Base-by-base conservation (phyloP, 129 eudicot species). In the Chrysanthemum lavandulifolium region DNA sequence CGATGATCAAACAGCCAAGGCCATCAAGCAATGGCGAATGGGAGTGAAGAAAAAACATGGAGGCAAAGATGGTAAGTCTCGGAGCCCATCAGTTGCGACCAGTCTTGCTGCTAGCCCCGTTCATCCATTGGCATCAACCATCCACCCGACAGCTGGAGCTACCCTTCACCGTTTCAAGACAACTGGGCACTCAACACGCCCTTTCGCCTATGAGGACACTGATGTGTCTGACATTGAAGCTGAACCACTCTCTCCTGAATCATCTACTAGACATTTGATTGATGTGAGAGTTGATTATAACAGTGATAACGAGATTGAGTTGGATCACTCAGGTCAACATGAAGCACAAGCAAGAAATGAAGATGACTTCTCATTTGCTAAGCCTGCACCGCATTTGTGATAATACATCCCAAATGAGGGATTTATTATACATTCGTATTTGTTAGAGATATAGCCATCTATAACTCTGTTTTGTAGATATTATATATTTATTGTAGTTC, bases 1-100 rank as follows among this genome's bases (percentile, higher is more conserved):
- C n/a, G 96, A 90, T n/a, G 96, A 90, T 60, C 96, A 90, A 72
- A 87, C 96, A 14, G 68, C 89, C 43, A 83, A 59, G 36, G 94
- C 91, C 61, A 76, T 90, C 10, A 81, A 80, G 74, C 73, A 83
- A 18, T 90, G 94, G 93, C 87, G 82, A 55, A 89, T 59, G 83
- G 88, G 58, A 11, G 88, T 73, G 27, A 90, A 87, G 78, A 83
- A 82, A 84, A 90, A 81, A 76, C 83, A 79, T 2, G 78, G 73
- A 4, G 90, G 85, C 18, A 84, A 74, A 60, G 76, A 56, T 4
- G 91, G 84, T 10, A 84, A 74, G 66, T 61, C 96, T 18, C 84
- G 85, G 2, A 49, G 78, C 1, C 81, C 72, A 54, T 81, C 91
- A 8, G 45, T 18, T 0, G 92, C 75, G 3, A 83, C 48, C 29